Evolutionary conservation across 225 moss, liverwort and hornwort species (phyloP), one percentile per base, ranked within the genome.

Genomic region (Climacium dendroides): DNA sequence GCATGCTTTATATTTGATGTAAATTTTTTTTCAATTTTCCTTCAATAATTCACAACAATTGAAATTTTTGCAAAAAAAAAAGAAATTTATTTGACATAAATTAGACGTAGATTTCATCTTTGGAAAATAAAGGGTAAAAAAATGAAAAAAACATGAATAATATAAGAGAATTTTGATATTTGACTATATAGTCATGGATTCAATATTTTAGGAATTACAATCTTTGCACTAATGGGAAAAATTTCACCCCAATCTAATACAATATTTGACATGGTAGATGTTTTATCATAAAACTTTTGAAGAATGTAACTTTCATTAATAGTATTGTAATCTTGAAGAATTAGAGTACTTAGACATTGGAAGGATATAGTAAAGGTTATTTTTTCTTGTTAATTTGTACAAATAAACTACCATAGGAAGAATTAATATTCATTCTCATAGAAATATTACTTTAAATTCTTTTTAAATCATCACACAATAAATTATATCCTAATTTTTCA

Each of bases 121-220:
- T 54, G 14, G 3, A 77, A 23, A 77, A 15, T 9, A 54, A 77
- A 35, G 10, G 3, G 15, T 5, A 3, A 77, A 14, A 7, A n/a
- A 32, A 24, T 23, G 4, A 0, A 6, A 3, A 48, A 11, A 30
- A 19, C n/a, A 48, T 29, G 0, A 19, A 19, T 4, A 5, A 25
- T 52, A n/a, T 0, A 23, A 3, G 16, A 77, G 6, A 23, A 54
- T 25, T 25, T 1, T 6, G 10, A 77, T 2, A 4, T 53, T 77
- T 54, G 3, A 54, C 4, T 55, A 55, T n/a, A 54, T 0, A 2
- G 0, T 10, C 9, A 22, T 55, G 0, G 10, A 15, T 10, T 77
- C 0, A 24, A 0, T 24, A 15, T 2, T 54, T 53, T 25, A 23
- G 8, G 14, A 19, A 4, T 16, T 35, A 35, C 6, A 54, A 9